Base-by-base conservation (phyloP, 73 alveolate species). In the Tetrahymena thermophila region DNA sequence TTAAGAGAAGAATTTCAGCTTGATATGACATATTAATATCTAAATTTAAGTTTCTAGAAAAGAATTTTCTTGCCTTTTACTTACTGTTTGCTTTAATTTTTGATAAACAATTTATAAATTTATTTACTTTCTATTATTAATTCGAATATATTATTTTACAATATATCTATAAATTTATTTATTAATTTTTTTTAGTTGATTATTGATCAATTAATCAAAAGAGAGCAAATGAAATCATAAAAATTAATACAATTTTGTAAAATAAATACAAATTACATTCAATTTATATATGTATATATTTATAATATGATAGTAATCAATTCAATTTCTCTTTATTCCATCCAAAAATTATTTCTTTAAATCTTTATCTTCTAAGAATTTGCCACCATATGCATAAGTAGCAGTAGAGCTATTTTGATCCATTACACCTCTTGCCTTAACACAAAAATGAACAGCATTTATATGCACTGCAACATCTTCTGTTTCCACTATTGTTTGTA, bases 361-460 rank as follows among this genome's bases (percentile, higher is more conserved):
- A n/a, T 95, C 94, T 34, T 83, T 56, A 37, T 58, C 85, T 42
- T 95, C 97, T 42, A 42, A 85, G 43, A 85, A 95, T 84, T 34
- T 95, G 19, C 97, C 97, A 3, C 97, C 96, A 10, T 40, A 50
- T 34, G 93, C 97, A 40, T 34, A 40, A 25, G 97, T 95, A 85
- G 50, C 34, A 43, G 97, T 95, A 58, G 84, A 85, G 94, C 95
- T 71, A 21, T 95, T 95, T 85, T 95, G n/a, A 50, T 93, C 56
- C 42, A 43, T 25, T 34, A 93, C 96, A 15, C 97, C 97, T 55
- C 97, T 93, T 17, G 97, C 97, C 31, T 85, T 84, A 10, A 95
- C 94, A 56, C 97, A 95, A 37, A 37, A 95, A 44, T 95, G 97
- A 43, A 43, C 57, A 9, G 97, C 97, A 93, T 95, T 95, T 9